These are phyloP conservation scores for Anisodus tanguticus DNA, from an alignment of 257 asterid genomes.

Conservation along the genomic window DNA sequence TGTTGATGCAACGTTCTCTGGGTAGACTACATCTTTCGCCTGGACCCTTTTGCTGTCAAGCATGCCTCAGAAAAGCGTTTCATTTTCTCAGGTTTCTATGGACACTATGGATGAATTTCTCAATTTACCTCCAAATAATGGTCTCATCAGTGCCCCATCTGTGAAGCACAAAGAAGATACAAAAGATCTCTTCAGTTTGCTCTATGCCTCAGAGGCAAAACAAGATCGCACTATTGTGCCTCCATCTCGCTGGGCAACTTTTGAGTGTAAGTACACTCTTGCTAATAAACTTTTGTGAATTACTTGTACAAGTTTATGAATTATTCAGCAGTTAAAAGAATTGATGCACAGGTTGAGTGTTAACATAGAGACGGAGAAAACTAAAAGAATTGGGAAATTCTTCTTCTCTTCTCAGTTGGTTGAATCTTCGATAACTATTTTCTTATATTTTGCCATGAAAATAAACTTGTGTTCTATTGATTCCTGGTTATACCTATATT, in stretches of 20 bases:
- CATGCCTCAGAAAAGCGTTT: conserved; percentile 21
- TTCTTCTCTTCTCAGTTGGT: background rate
- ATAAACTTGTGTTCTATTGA: background rate
- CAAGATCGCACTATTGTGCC: conserved; percentile 79
- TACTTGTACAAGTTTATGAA: conserved; percentile 9
- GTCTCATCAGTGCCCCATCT: conserved; percentile 34
- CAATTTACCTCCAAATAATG: conserved; percentile 43
- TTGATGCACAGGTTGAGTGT: background rate
- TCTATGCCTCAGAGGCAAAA: conserved; percentile 58
- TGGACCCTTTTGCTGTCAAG: background rate
- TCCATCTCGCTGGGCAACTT: conserved; percentile 96
- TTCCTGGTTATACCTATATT: background rate
- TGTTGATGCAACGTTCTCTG: background rate
- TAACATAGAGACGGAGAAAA: background rate
- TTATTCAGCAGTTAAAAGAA: background rate
- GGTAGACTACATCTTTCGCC: background rate
- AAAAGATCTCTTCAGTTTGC: conserved; percentile 79
- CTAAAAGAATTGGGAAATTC: background rate
- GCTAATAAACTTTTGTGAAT: background rate
- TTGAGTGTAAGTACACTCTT: conserved; percentile 69
- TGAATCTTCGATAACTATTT: background rate
- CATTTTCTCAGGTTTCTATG: conserved; percentile 61
- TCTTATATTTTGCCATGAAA: background rate
- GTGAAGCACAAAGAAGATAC: conserved; percentile 44
- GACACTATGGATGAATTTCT: conserved; percentile 49